A percentile compares a stretch with the other conserved stretches of the same genome.
phyloP scores from a whole-genome alignment of 1,139 yeast species.

The Ogataea hybrid region DNA sequence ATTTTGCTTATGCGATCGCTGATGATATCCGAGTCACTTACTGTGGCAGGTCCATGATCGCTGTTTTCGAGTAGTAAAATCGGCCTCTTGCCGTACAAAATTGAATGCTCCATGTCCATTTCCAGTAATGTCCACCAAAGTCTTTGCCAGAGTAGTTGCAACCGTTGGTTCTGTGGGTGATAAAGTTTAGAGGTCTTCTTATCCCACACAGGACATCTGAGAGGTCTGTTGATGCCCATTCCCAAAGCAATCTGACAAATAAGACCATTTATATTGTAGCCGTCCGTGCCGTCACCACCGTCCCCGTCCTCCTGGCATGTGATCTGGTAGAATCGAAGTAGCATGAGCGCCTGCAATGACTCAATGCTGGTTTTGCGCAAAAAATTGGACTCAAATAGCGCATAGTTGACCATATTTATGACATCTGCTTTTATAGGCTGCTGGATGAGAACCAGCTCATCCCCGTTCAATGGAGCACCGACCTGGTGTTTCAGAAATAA shows the following conservation, averaged over 20 bases:
- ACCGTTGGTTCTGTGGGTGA: conserved; percentile 11
- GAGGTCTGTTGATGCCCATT: conserved; percentile 45
- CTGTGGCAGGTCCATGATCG: conserved; percentile 3
- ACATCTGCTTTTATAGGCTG: conserved; percentile 37
- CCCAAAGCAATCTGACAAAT: conserved; percentile 43
- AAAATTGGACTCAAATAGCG: conserved; percentile 35
- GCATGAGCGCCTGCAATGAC: conserved; percentile 40
- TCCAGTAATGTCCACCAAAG: conserved; percentile 32
- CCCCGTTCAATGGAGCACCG: conserved; percentile 13
- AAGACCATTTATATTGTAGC: conserved; percentile 39
- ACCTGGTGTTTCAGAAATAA: conserved; percentile 33
- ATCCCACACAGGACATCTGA: conserved; percentile 34
- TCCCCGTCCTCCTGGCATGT: conserved; percentile 56
- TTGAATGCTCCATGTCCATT: conserved; percentile 39
- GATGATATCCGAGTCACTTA: background rate
- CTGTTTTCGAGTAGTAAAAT: conserved; percentile 20
- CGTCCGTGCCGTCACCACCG: conserved; percentile 31
- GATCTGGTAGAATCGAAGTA: conserved; percentile 39
- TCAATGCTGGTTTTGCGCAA: conserved; percentile 34
- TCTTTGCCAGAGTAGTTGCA: conserved; percentile 28
- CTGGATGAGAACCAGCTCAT: conserved; percentile 26
- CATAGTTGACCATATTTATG: conserved; percentile 32
- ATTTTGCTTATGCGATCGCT: conserved; percentile 15
- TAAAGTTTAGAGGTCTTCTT: conserved; percentile 8
- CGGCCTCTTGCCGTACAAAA: conserved; percentile 42